Percentiles rank a stretch among this genome's conserved stretches.
Evolutionary conservation across 345 rosid species (phyloP).

Genomic region (Capsella bursapastoris): DNA sequence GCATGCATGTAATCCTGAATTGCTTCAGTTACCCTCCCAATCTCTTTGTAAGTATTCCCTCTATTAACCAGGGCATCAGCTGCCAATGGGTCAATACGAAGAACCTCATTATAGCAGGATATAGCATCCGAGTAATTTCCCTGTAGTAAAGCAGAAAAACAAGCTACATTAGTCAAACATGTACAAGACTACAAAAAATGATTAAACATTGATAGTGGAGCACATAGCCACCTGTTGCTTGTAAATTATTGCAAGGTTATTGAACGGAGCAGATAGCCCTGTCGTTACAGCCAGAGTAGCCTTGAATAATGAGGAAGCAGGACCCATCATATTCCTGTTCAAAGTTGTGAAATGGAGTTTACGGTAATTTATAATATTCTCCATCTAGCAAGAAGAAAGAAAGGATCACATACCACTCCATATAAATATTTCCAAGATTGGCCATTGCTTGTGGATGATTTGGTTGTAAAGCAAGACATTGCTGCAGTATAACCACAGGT

Average conservation of each 20-base stretch:
- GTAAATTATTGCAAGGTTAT: conserved; percentile 92
- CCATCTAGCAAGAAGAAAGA: conserved; percentile 10
- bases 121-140: conserved; percentile 95
- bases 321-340: conserved; percentile 77
- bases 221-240: conserved; percentile 81
- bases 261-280: conserved; percentile 97
- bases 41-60: conserved; percentile 96
- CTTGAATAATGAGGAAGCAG: conserved; percentile 86
- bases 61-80: conserved; percentile 98
- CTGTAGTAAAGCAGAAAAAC: conserved; percentile 49
- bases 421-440: conserved; percentile 95
- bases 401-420: conserved; percentile 78
- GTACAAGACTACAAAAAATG: not conserved
- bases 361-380: not conserved
- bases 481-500: conserved; percentile 56
- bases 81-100: conserved; percentile 94
- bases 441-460: conserved; percentile 97
- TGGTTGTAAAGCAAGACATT: conserved; percentile 90
- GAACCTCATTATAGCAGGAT: conserved; percentile 97
- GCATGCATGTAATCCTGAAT: conserved; percentile 93
- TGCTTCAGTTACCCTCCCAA: conserved; percentile 94
- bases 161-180: conserved; percentile 2
- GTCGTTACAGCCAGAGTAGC: conserved; percentile 90
- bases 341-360: conserved; percentile 29
- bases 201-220: conserved; percentile 20